phyloP scores from a whole-genome alignment of 225 moss, liverwort and hornwort genomes.

The Pleurozium schreberi region DNA sequence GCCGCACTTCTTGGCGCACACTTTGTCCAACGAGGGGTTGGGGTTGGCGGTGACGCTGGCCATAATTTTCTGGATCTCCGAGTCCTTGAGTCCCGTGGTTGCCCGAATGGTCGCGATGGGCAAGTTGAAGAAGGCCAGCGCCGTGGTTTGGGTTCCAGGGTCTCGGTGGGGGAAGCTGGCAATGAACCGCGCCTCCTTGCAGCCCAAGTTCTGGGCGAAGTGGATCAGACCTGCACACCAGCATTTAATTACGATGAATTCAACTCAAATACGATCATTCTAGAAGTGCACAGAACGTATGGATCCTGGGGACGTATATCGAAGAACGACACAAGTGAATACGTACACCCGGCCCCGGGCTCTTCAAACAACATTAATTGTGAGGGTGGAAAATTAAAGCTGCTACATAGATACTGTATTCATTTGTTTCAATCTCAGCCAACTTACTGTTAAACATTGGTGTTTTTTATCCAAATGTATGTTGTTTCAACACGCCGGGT shows the following conservation, averaged over 20 bases:
- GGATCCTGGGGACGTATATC: no score
- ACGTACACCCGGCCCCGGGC: neutral
- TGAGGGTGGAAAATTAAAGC: neutral
- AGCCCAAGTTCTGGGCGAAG: constrained; percentile 27
- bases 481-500: neutral
- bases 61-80: neutral
- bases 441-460: neutral
- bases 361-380: neutral
- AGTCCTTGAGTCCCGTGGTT: neutral
- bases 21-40: constrained; percentile 16
- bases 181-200: constrained; percentile 35
- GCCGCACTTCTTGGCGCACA: constrained; percentile 17
- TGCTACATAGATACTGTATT: neutral
- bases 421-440: neutral
- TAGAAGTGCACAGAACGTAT: neutral
- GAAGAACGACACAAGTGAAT: neutral
- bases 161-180: constrained; percentile 28
- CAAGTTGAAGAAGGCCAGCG: neutral
- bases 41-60: neutral
- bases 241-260: neutral
- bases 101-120: neutral
- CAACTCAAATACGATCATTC: neutral
- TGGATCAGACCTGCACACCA: constrained; percentile 13
- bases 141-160: constrained; percentile 22
- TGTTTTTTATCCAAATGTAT: no score